Evolutionary conservation across 305 asterid genomes (phyloP).

Genomic region (Solanum hybrid): DNA sequence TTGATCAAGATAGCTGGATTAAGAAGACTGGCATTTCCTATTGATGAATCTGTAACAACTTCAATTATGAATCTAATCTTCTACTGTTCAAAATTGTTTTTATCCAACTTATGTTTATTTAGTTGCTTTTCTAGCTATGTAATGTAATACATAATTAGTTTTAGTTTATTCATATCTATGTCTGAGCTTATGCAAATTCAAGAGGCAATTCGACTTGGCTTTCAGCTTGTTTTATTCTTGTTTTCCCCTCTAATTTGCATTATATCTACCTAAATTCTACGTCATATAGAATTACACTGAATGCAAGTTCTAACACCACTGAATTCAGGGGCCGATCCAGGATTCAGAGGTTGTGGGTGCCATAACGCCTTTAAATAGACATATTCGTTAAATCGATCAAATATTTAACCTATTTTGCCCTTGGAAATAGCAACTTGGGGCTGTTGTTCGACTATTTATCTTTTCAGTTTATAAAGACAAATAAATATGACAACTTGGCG

Average conservation of each 20-base stretch:
- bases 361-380: too few species aligned
- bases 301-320: not conserved
- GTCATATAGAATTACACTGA: not conserved
- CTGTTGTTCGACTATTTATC: too few species aligned
- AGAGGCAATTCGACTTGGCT: not conserved
- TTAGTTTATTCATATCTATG: not conserved
- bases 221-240: not conserved
- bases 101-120: not conserved
- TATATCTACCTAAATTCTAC: not conserved
- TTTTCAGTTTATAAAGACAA: too few species aligned
- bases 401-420: too few species aligned
- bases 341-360: too few species aligned
- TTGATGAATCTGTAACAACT: not conserved
- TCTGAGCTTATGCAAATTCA: not conserved
- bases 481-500: too few species aligned
- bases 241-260: not conserved
- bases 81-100: not conserved
- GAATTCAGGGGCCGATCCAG: not conserved
- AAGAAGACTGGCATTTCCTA: conserved; percentile 29
- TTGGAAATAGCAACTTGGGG: too few species aligned
- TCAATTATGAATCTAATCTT: not conserved
- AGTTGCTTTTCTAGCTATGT: not conserved
- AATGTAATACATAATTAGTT: not conserved
- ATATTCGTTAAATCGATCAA: too few species aligned
- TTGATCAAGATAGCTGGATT: conserved; percentile 42